A percentile compares a stretch with the other conserved stretches of the same genome.
Evolutionary conservation across 1,284 basidiomycete genomes (phyloP).

Genomic region (Phellopilus nigrolimitatus): DNA sequence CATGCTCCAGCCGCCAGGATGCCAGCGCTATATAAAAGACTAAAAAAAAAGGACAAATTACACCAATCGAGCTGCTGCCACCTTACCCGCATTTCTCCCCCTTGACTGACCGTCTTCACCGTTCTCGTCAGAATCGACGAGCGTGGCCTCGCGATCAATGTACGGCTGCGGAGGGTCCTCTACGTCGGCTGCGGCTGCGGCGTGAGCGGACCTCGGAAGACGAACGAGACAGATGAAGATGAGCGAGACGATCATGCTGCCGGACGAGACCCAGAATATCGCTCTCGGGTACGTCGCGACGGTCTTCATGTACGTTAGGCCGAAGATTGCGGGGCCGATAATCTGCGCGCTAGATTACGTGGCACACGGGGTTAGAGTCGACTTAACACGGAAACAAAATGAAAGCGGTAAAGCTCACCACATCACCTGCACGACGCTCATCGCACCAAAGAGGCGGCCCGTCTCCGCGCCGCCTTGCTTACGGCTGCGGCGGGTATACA

Average conservation of each 20-base stretch:
- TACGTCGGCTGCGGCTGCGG: not conserved
- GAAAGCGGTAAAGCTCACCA: slow-evolving; percentile 36
- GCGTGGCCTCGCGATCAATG: slow-evolving; percentile 5
- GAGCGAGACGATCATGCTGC: slow-evolving; percentile 36
- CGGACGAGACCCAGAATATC: slow-evolving; percentile 48
- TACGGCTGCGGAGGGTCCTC: not conserved
- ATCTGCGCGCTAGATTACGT: slow-evolving; percentile 39
- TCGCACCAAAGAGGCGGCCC: slow-evolving; percentile 65
- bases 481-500: slow-evolving; percentile 39
- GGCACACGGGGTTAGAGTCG: not conserved
- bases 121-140: slow-evolving; percentile 5
- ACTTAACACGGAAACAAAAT: not conserved
- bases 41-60: not conserved
- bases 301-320: slow-evolving; percentile 54
- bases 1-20: too few relatives aligned
- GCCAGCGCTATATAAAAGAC: too few relatives aligned
- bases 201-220: slow-evolving; percentile 23
- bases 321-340: slow-evolving; percentile 57
- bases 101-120: not conserved
- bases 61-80: not conserved
- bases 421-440: slow-evolving; percentile 64
- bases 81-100: not conserved
- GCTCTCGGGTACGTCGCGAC: slow-evolving; percentile 52
- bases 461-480: slow-evolving; percentile 33
- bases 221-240: slow-evolving; percentile 36